Evolutionary conservation across 345 rosid genomes (phyloP), one percentile per base, ranked within the genome.

Genomic region (Salix arbutifolia): DNA sequence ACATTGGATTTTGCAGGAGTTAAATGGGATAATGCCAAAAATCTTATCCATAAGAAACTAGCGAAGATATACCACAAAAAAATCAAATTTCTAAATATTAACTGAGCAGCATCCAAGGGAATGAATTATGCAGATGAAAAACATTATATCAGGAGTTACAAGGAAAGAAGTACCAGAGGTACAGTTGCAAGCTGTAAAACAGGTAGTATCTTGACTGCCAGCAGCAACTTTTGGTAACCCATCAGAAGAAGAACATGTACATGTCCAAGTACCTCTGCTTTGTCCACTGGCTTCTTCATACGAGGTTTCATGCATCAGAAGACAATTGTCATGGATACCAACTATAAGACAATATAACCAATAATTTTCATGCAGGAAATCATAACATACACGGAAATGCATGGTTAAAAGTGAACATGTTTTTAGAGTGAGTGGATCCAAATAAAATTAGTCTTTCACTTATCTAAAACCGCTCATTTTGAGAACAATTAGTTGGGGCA

Each of bases 171-270:
- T 88, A 95, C 99, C 99, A 26, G 97, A 85, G 81, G 94, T 82
- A 83, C 99, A 96, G 83, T 92, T 91, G 90, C 99, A 93, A 65
- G 93, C 83, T 5, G 86, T 84, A 85, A 96, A 96, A 82, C 99
- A 96, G 70, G 89, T 64, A 40, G 86, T 70, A 62, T 85, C 84
- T 31, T 82, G 87, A 83, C 67, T 82, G 18, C 37, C 73, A 75
- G 77, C 79, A 35, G 87, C 80, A 77, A 91, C 84, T 83, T 83
- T 87, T 8, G 99, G 99, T 75, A 93, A 89, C 74, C 91, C 98
- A 82, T 86, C 83, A 4, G 85, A 85, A 38, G 85, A 85, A 38
- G 89, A 85, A 85, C 99, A 96, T 69, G 62, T 44, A 75, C 99
- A 96, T 38, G 68, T 81, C 99, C 99, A 93, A 72, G 78, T 84